Conservation (phyloP, 257 asterid genomes). For the Coffea canephora region DNA sequence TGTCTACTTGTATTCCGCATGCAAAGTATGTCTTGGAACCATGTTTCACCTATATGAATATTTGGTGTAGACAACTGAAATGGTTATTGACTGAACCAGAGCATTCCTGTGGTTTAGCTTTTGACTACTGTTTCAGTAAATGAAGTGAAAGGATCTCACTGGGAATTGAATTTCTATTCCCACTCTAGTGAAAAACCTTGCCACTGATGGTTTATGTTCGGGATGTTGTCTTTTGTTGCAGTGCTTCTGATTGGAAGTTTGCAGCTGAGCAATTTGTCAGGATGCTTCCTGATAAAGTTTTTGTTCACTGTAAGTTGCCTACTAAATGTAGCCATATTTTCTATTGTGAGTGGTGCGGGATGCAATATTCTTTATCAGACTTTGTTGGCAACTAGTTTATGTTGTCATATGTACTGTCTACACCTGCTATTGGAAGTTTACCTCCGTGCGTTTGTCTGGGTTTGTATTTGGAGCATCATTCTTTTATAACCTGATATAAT, state of each 20-base stretch:
- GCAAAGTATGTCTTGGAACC: neutral
- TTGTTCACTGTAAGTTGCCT: slow-evolving; percentile 74
- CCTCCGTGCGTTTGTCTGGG: neutral
- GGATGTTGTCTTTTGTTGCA: slow-evolving; percentile 30
- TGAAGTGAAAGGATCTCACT: neutral
- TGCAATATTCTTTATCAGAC: neutral
- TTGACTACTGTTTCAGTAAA: neutral
- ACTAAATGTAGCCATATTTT: neutral
- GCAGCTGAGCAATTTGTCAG: slow-evolving; percentile 81
- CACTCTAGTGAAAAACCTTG: neutral
- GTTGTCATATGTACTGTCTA: neutral
- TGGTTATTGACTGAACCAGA: neutral
- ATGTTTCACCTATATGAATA: neutral
- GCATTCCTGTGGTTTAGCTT: neutral
- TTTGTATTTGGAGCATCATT: slow-evolving; percentile 3
- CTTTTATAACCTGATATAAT: slow-evolving; percentile 6
- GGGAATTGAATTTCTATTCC: neutral
- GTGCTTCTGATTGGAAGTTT: slow-evolving; percentile 84
- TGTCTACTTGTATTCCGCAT: neutral
- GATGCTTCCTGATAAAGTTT: slow-evolving; percentile 80
- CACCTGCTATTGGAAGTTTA: neutral
- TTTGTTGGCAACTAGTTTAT: neutral
- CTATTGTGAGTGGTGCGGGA: neutral
- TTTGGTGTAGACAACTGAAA: neutral
- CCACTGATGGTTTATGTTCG: slow-evolving; percentile 6